Evolutionary conservation across 441 rosid genomes (phyloP), one percentile per base, ranked within the genome.

Genomic region (Populus trichocarpa): DNA sequence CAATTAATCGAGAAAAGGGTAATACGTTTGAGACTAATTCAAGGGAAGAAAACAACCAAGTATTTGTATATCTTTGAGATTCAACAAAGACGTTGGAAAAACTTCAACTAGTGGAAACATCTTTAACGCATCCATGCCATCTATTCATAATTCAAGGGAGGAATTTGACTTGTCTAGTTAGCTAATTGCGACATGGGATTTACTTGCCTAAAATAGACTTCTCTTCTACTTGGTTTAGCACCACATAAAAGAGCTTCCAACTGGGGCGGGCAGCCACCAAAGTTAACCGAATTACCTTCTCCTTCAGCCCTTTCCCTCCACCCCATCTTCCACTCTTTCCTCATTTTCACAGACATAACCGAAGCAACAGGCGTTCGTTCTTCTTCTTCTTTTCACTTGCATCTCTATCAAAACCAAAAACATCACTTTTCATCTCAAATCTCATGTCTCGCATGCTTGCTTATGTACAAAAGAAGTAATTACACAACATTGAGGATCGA

Each of bases 211-310:
- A 78, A 78, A 72, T 67, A 78, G 76, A 50, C 7, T 25, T 25
- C 0, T 61, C 13, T 36, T 53, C 33, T 13, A n/a, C 2, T 59
- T 63, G 10, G 63, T 23, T 81, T 61, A 23, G 61, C 26, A 75
- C 84, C 85, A 77, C 85, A 83, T 78, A 32, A 71, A 26, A 72
- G 26, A 73, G 42, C 23, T n/a, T 35, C 85, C 89, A 85, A 68
- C 64, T 76, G 78, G 70, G 75, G 32, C 88, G 88, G 86, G 28
- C 35, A 77, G 73, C 90, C 90, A 81, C 77, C 81, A 77, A 79
- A 77, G 36, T 13, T 10, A 63, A 75, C 46, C 72, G 18, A 26
- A 20, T 40, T 69, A 69, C 33, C 63, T 30, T 46, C 61, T 6
- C 71, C 57, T 14, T 59, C 9, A 10, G 36, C 59, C 13, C 57